Evolutionary conservation across 2,329 filamentous ascomycete genomes (phyloP), one percentile per base, ranked within the genome.

Genomic region (Trichoderma hamatum): DNA sequence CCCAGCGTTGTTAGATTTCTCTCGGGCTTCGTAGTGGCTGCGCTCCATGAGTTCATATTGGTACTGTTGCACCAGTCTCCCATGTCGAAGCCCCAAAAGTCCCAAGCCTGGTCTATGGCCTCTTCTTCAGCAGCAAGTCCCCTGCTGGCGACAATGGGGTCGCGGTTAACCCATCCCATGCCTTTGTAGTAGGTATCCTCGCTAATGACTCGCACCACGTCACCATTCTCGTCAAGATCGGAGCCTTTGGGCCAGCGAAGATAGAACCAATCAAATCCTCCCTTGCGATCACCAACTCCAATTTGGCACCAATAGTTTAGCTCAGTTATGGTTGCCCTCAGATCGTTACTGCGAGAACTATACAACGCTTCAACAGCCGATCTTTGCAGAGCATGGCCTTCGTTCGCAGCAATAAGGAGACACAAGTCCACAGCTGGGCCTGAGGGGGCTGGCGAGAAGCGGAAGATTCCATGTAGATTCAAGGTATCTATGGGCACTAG

Each of bases 231-330:
- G 74, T 95, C 90, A 3, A 90, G 75, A 74, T 95, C 92, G 28
- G 84, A 84, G 0, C 92, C 92, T 55, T 85, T 86, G 10, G 92
- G 92, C 89, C 90, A 95, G 68, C 90, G 86, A 59, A 90, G 88
- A 73, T 91, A 89, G 74, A 97, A 92, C 95, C 96, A 99, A 74
- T 95, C 92, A 55, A 97, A 86, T 0, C 96, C 95, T 24, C 92
- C 92, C 73, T 92, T 92, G n/a, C 88, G 84, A 76, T 97, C 96
- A 5, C 96, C 96, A 11, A 99, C 89, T 0, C 91, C 93, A 80
- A 98, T 94, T 78, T 99, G 96, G 77, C 96, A 99, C 95, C 95
- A 99, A 77, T 96, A 96, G 77, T 97, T 90, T 32, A 99, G 85
- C 71, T 98, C 94, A 68, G 86, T 89, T 60, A 99, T 88, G 2